phyloP scores from a whole-genome alignment of 768 basidiomycete genomes.

The Xerocomellus intermedius region DNA sequence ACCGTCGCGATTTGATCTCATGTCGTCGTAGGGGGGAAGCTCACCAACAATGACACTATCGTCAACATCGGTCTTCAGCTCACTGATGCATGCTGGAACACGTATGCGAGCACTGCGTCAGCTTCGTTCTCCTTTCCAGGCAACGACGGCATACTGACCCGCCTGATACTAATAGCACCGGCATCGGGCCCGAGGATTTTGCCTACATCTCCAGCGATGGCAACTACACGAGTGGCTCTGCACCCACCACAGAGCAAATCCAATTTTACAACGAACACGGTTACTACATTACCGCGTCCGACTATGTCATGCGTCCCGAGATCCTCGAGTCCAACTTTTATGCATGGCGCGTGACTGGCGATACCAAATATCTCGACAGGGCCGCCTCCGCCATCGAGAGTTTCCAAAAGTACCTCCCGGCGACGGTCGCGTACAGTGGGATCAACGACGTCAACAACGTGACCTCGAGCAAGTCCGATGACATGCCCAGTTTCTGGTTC shows the following conservation, averaged over 20 bases:
- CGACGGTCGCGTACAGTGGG: constrained; percentile 51
- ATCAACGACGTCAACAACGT: constrained; percentile 55
- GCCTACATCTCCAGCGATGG: constrained; percentile 64
- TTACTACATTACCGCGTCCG: constrained; percentile 53
- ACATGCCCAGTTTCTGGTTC: constrained; percentile 68
- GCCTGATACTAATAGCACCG: constrained; percentile 45
- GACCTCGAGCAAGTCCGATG: constrained; percentile 46
- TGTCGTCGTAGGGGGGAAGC: constrained; percentile 49
- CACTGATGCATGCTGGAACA: constrained; percentile 78
- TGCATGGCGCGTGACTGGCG: constrained; percentile 70
- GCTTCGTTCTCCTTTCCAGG: constrained; percentile 9
- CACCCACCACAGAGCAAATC: constrained; percentile 38
- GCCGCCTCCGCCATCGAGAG: constrained; percentile 56
- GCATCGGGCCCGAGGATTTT: constrained; percentile 74
- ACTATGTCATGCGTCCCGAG: constrained; percentile 70
- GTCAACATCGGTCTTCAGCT: constrained; percentile 58
- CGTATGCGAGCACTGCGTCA: constrained; percentile 69
- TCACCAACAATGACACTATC: constrained; percentile 71
- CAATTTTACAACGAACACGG: constrained; percentile 61
- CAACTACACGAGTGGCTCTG: constrained; percentile 50
- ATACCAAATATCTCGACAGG: constrained; percentile 64
- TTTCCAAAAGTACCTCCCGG: constrained; percentile 54
- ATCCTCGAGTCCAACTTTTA: constrained; percentile 82
- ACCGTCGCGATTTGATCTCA: background rate
- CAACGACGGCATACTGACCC: background rate